phyloP scores from a whole-genome alignment of 2,329 filamentous ascomycete species.

The Phialocephala subalpina region DNA sequence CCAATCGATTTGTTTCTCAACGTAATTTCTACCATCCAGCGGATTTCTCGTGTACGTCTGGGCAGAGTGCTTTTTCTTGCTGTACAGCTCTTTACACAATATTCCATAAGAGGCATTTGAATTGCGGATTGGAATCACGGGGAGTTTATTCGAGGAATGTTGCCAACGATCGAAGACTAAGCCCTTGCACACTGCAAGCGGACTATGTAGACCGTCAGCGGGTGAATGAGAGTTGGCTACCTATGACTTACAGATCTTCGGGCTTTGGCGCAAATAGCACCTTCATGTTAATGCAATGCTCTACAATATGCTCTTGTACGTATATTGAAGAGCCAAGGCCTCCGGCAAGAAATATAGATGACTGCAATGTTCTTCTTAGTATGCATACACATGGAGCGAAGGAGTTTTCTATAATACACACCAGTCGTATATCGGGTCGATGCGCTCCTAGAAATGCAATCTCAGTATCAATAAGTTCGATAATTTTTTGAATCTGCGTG shows the following conservation, averaged over 20 bases:
- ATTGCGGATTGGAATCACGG: neutral
- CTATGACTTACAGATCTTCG: neutral
- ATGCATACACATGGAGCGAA: neutral
- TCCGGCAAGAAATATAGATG: neutral
- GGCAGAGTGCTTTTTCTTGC: neutral
- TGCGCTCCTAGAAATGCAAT: neutral
- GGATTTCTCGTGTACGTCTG: neutral
- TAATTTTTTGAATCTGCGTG: neutral
- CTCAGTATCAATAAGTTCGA: neutral
- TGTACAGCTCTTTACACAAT: neutral
- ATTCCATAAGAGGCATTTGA: neutral
- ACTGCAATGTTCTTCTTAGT: neutral
- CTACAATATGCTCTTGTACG: neutral
- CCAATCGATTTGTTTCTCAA: neutral
- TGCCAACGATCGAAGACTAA: neutral
- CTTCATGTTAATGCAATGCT: neutral
- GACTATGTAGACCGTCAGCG: neutral
- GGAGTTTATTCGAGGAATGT: neutral
- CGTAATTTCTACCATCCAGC: neutral
- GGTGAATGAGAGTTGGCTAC: neutral
- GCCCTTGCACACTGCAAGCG: neutral
- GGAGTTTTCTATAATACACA: neutral
- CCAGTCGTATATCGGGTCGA: neutral
- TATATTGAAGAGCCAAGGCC: neutral
- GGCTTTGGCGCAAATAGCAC: neutral